Evolutionary conservation across 305 asterid genomes (phyloP).

Genomic region (Plantago lanceolata): DNA sequence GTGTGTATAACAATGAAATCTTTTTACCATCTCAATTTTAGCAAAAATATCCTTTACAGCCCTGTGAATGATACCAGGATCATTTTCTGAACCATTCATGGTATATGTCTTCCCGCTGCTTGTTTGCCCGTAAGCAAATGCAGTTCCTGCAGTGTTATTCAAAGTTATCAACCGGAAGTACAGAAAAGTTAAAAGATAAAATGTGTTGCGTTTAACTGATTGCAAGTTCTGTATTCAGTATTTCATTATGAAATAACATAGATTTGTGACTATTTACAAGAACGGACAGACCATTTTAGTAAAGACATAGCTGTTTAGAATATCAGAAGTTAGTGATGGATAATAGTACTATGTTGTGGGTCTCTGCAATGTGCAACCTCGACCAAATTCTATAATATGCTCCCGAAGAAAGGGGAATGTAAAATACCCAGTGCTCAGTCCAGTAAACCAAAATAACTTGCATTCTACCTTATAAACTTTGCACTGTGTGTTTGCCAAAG

Average conservation of each 20-base stretch:
- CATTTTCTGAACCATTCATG: slow-evolving; percentile 87
- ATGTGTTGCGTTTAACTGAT: background rate
- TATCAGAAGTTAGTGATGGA: background rate
- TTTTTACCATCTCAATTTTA: slow-evolving; percentile 57
- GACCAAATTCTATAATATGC: too few relatives aligned
- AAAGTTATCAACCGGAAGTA: too few relatives aligned
- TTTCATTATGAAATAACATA: background rate
- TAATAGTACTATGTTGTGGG: too few relatives aligned
- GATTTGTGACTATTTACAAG: background rate
- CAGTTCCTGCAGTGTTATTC: slow-evolving; percentile 61
- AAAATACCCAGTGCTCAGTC: too few relatives aligned
- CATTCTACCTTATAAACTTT: too few relatives aligned
- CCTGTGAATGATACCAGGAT: slow-evolving; percentile 79
- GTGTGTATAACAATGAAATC: slow-evolving; percentile 8
- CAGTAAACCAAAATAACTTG: too few relatives aligned
- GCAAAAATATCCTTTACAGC: slow-evolving; percentile 77
- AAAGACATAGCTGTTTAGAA: background rate
- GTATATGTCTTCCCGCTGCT: slow-evolving; percentile 97
- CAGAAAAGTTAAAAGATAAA: too few relatives aligned
- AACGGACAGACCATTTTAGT: background rate
- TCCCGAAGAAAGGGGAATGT: too few relatives aligned
- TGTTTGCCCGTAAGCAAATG: slow-evolving; percentile 97
- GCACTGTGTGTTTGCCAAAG: too few relatives aligned
- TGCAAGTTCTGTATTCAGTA: background rate
- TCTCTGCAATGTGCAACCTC: too few relatives aligned